Evolutionary conservation across 192 early-diverging fungal species (phyloP).

Genomic region (Gryganskiella cystojenkinii): DNA sequence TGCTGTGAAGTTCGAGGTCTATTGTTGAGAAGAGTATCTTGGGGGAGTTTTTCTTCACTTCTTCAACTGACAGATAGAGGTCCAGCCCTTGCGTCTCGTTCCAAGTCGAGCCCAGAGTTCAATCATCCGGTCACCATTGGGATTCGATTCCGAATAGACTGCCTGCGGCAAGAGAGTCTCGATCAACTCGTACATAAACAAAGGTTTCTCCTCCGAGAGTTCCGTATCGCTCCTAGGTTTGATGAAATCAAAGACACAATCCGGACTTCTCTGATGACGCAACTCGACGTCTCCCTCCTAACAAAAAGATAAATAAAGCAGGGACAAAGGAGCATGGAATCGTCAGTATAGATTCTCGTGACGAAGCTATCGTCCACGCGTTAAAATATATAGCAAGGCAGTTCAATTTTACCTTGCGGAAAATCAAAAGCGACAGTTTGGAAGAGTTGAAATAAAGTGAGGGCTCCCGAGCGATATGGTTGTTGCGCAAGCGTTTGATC

Average conservation of each 20-base stretch:
- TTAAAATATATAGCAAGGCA: too few relatives aligned
- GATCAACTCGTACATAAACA: constrained; percentile 87
- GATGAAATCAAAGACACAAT: constrained; percentile 95
- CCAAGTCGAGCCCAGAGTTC: constrained; percentile 68
- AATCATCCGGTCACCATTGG: constrained; percentile 74
- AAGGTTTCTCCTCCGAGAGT: constrained; percentile 81
- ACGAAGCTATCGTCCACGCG: too few relatives aligned
- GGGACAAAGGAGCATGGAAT: neutral
- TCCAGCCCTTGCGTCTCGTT: constrained; percentile 54
- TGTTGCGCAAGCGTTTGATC: constrained; percentile 88
- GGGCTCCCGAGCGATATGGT: constrained; percentile 76
- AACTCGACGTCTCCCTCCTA: constrained; percentile 90
- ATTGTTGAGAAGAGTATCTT: too few relatives aligned
- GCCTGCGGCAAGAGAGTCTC: constrained; percentile 91
- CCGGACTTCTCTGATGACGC: constrained; percentile 92
- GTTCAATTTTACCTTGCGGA: constrained; percentile 71
- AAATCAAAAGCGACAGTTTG: constrained; percentile 90
- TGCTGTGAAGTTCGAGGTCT: too few relatives aligned
- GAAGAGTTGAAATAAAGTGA: constrained; percentile 87
- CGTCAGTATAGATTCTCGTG: neutral
- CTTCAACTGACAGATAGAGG: constrained; percentile 45
- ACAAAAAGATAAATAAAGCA: neutral
- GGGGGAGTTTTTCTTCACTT: too few relatives aligned
- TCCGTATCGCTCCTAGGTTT: constrained; percentile 69
- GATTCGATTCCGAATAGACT: constrained; percentile 67